Percentiles rank a stretch among this genome's conserved stretches.
These are phyloP conservation scores for Omphalea diandra DNA, from an alignment of 441 rosid genomes.

Conservation along the genomic window DNA sequence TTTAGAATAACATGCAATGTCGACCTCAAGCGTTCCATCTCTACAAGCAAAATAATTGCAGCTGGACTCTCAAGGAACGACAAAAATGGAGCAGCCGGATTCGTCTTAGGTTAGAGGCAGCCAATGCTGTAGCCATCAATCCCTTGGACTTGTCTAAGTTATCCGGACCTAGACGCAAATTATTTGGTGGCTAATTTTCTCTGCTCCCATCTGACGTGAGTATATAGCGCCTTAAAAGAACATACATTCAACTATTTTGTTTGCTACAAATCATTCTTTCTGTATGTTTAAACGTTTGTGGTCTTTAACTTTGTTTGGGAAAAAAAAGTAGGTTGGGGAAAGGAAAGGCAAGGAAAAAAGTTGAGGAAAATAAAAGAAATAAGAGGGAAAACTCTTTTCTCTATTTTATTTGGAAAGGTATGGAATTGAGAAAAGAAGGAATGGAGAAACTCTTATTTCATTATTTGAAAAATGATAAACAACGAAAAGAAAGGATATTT, in stretches of 20 bases:
- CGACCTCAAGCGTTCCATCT: constrained; percentile 12
- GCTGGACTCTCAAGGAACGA: background rate
- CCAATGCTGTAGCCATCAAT: constrained; percentile 19
- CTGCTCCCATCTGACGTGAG: constrained; percentile 22
- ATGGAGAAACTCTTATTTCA: too few relatives aligned
- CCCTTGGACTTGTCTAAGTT: background rate
- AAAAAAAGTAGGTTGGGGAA: too few relatives aligned
- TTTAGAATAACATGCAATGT: background rate
- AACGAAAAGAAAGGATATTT: too few relatives aligned
- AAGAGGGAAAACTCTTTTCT: too few relatives aligned
- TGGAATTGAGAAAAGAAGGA: too few relatives aligned
- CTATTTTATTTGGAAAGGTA: too few relatives aligned
- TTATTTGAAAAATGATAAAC: too few relatives aligned
- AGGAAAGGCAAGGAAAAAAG: too few relatives aligned
- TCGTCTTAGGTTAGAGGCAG: constrained; percentile 11
- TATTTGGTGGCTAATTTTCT: constrained; percentile 25
- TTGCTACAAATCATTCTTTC: background rate
- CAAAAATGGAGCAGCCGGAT: constrained; percentile 18
- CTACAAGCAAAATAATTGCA: background rate
- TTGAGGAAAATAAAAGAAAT: too few relatives aligned
- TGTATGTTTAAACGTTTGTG: constrained; percentile 26
- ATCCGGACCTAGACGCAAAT: background rate
- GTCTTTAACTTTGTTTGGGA: too few relatives aligned
- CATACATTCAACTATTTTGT: background rate
- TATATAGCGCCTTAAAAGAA: too few relatives aligned